A percentile compares a stretch with the other conserved stretches of the same genome.
Evolutionary conservation across 164 flowering plant species (phyloP).

Genomic region (Magnolia sinica): DNA sequence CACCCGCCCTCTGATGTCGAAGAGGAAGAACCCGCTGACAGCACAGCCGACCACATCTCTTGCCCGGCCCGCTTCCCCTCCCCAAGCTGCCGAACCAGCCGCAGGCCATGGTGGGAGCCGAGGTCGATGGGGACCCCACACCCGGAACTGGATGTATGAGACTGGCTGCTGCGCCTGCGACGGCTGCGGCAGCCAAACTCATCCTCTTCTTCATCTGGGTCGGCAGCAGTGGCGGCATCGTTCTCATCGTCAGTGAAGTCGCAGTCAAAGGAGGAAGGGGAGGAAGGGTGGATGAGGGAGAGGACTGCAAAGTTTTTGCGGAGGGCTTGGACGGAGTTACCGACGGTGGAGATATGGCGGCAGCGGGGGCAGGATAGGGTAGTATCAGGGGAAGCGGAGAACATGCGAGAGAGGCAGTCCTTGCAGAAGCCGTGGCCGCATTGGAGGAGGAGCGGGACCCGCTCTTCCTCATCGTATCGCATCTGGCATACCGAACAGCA

Average conservation of each 20-base stretch:
- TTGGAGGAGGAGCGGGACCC: conserved; percentile 87
- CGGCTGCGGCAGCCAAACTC: conserved; percentile 21
- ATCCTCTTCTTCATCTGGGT: conserved; percentile 25
- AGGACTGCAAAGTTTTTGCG: conserved; percentile 85
- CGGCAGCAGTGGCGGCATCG: conserved; percentile 19
- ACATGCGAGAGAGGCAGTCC: conserved; percentile 77
- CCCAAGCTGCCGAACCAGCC: conserved; percentile 45
- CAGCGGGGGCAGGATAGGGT: conserved; percentile 85
- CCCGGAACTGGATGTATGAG: conserved; percentile 40
- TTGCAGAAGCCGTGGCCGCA: conserved; percentile 99
- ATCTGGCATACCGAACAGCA: conserved; percentile 90
- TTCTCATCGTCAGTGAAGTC: conserved; percentile 50
- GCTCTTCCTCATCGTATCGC: conserved; percentile 78
- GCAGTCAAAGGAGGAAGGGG: conserved; percentile 24
- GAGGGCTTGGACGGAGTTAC: conserved; percentile 81
- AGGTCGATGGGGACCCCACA: conserved; percentile 54
- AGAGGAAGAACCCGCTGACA: conserved; percentile 17
- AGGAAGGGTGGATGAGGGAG: conserved; percentile 46
- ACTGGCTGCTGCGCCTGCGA: conserved; percentile 26
- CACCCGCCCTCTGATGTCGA: conserved; percentile 25
- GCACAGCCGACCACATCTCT: conserved; percentile 70
- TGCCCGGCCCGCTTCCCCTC: conserved; percentile 54
- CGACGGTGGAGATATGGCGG: conserved; percentile 78
- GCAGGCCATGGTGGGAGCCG: conserved; percentile 53
- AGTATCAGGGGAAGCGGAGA: conserved; percentile 62